Conservation (phyloP, 2,329 filamentous ascomycete genomes). For the Pseudonectria foliicola region DNA sequence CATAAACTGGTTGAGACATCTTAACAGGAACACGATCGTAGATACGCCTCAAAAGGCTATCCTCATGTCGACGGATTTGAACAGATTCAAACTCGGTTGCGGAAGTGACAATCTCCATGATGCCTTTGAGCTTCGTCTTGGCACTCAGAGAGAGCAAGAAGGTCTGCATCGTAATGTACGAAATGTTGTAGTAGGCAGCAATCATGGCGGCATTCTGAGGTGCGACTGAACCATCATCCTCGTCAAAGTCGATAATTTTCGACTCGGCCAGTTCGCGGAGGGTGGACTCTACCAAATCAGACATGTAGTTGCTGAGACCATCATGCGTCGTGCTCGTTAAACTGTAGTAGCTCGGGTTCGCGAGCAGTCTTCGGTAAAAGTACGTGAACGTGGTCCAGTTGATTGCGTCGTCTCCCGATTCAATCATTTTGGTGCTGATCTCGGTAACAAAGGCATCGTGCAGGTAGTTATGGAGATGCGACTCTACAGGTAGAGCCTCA, state of each 20-base stretch:
- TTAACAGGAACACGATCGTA: conserved; percentile 95
- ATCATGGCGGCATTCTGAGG: conserved; percentile 97
- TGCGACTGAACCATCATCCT: conserved; percentile 82
- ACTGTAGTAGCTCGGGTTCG: conserved; percentile 95
- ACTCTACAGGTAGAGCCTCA: conserved; percentile 92
- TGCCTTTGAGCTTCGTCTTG: conserved; percentile 91
- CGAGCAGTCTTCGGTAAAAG: conserved; percentile 89
- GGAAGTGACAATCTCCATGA: conserved; percentile 93
- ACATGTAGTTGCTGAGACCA: conserved; percentile 87
- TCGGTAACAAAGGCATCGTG: conserved; percentile 97
- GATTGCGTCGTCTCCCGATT: conserved; percentile 92
- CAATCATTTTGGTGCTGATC: conserved; percentile 91
- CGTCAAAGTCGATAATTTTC: conserved; percentile 92
- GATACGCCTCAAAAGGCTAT: conserved; percentile 77
- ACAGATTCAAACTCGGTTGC: conserved; percentile 95
- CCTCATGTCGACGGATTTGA: conserved; percentile 89
- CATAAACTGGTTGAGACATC: conserved; percentile 77
- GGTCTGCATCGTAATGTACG: conserved; percentile 98
- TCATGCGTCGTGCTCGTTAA: conserved; percentile 84
- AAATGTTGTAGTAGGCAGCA: conserved; percentile 98
- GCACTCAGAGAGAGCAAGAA: conserved; percentile 85
- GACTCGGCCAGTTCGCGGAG: conserved; percentile 85
- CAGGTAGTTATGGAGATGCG: conserved; percentile 82
- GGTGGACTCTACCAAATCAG: conserved; percentile 88
- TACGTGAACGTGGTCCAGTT: conserved; percentile 99